Evolutionary conservation across 345 rosid genomes (phyloP).

Genomic region (Citropsis articulata): DNA sequence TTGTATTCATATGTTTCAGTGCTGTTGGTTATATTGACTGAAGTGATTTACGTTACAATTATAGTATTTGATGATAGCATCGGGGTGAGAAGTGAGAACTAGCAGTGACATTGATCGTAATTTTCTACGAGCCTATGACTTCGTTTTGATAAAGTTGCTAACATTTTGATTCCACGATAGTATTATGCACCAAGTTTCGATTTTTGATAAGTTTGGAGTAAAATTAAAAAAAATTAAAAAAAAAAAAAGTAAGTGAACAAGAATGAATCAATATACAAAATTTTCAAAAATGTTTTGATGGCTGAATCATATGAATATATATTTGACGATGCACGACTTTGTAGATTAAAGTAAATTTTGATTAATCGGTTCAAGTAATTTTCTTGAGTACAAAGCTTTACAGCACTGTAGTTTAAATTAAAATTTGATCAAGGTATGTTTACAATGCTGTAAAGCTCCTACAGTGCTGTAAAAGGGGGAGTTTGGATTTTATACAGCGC

Average conservation of each 20-base stretch:
- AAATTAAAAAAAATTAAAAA: background rate
- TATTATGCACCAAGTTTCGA: background rate
- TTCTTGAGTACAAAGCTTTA: background rate
- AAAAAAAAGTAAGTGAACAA: background rate
- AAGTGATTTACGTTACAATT: background rate
- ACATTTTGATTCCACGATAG: background rate
- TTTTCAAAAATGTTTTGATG: background rate
- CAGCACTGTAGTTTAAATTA: too few species aligned
- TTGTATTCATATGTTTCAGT: background rate
- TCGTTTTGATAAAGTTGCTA: background rate
- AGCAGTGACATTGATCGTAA: background rate
- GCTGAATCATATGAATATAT: background rate
- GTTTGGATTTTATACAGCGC: too few species aligned
- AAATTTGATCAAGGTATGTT: too few species aligned
- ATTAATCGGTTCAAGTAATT: background rate
- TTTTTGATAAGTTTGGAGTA: background rate
- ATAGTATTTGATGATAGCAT: background rate
- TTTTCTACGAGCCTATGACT: background rate
- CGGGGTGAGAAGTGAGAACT: background rate
- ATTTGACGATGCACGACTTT: background rate
- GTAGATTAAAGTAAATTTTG: background rate
- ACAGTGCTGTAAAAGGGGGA: too few species aligned
- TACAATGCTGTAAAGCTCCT: too few species aligned
- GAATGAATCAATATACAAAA: background rate
- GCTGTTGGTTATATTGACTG: background rate